Evolutionary conservation across 2,329 filamentous ascomycete genomes (phyloP), one percentile per base, ranked within the genome.

Genomic region (Microsporum canis): DNA sequence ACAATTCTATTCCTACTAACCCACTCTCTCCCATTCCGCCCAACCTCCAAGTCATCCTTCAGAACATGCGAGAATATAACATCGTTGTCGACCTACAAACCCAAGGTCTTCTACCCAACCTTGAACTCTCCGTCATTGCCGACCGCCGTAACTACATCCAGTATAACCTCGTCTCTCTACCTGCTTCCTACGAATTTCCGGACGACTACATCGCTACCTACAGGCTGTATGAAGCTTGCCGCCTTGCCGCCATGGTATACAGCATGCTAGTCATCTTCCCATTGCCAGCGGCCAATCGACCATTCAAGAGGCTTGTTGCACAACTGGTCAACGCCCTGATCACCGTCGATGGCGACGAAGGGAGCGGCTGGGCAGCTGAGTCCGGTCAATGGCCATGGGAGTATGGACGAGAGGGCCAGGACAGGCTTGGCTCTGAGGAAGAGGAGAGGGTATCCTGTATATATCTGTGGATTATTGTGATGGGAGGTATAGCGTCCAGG

Each of bases 131-230:
- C 34, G 62, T 61, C 23, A 65, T 66, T 14, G 65, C 65, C 23
- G 74, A 77, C 63, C 70, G 74, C 59, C 71, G 75, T 23, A 77
- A 76, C 55, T 66, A 72, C 3, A 68, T 74, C 33, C 73, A 76
- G 60, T 70, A 73, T 51, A 69, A 65, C 12, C 67, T 76, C 7
- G 63, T 75, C 58, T 69, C 65, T 3, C 62, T 76, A 3, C 67
- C 69, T 4, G 63, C 71, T 1, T 66, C 66, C 39, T 61, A 65
- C n/a, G 61, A 69, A 10, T 61, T 70, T 3, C 27, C 60, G 3
- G 58, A 66, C 12, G 29, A 60, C 27, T 61, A 61, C 34, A 17
- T 27, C 23, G 33, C 63, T 7, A 38, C 47, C 6, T 64, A 67
- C 33, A 60, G 66, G 12, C 68, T 71, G 14, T 74, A 75, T 61